These are phyloP conservation scores for Candida oleophila DNA, from an alignment of 805 yeast genomes.

Conservation along the genomic window DNA sequence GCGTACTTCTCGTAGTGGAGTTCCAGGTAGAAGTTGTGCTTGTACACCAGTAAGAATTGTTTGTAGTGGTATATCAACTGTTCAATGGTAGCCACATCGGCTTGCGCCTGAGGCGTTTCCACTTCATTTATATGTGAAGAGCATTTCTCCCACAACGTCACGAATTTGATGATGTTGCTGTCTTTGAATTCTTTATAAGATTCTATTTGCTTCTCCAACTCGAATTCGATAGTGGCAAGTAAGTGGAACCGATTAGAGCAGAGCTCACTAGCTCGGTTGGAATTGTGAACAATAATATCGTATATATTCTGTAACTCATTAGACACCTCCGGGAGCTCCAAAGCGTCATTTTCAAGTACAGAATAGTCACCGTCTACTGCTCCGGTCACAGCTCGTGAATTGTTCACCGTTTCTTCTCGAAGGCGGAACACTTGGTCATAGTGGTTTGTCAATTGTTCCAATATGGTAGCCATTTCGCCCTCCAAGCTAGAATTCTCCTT, in stretches of 20 bases:
- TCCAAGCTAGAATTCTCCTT: slow-evolving; percentile 54
- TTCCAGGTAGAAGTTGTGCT: slow-evolving; percentile 35
- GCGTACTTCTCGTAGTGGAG: slow-evolving; percentile 38
- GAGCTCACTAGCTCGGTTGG: slow-evolving; percentile 27
- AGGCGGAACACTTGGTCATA: slow-evolving; percentile 74
- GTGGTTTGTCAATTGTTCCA: slow-evolving; percentile 75
- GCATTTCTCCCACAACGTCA: slow-evolving; percentile 13
- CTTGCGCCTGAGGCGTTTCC: slow-evolving; percentile 10
- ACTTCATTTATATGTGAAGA: neutral
- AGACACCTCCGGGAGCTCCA: slow-evolving; percentile 58
- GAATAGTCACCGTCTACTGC: slow-evolving; percentile 27
- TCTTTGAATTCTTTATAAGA: slow-evolving; percentile 22
- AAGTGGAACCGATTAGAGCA: slow-evolving; percentile 13
- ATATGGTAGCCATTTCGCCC: slow-evolving; percentile 63
- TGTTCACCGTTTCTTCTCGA: slow-evolving; percentile 32
- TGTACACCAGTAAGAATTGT: slow-evolving; percentile 32
- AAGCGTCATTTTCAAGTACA: slow-evolving; percentile 51
- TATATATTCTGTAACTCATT: slow-evolving; percentile 41
- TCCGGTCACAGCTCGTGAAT: slow-evolving; percentile 10
- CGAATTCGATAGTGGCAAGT: slow-evolving; percentile 5
- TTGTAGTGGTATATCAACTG: slow-evolving; percentile 35
- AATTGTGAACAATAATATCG: slow-evolving; percentile 36
- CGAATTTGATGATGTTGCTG: slow-evolving; percentile 22
- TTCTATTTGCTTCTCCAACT: slow-evolving; percentile 15
- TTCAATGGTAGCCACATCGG: slow-evolving; percentile 18